Conservation (phyloP, 768 basidiomycete species). For the Tricholoma bakamatsutake region DNA sequence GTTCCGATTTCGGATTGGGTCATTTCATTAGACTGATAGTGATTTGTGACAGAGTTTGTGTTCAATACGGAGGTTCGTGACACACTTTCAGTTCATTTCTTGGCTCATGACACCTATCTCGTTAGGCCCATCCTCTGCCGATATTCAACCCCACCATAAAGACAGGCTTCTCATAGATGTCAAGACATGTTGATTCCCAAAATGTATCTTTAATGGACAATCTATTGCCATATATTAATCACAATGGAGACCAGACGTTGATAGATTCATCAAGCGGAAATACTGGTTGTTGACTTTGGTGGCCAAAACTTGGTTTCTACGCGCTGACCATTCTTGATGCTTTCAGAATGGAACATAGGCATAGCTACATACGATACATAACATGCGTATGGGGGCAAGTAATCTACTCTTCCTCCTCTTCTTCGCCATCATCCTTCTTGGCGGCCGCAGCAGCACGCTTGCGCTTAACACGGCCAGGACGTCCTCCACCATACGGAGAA, state of each 20-base stretch:
- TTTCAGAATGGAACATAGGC: slow-evolving; percentile 15
- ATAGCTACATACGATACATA: slow-evolving; percentile 17
- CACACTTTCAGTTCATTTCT: background rate
- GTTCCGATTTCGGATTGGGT: slow-evolving; percentile 22
- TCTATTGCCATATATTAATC: too few species aligned
- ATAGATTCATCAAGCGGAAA: too few species aligned
- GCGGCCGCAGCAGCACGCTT: slow-evolving; percentile 94
- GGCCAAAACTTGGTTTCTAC: too few species aligned
- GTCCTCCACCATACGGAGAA: slow-evolving; percentile 94
- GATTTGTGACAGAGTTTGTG: slow-evolving; percentile 55
- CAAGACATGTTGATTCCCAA: background rate
- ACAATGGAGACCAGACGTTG: too few species aligned
- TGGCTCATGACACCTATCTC: background rate
- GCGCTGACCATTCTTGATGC: too few species aligned
- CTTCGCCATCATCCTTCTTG: slow-evolving; percentile 86
- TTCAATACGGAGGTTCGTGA: slow-evolving; percentile 82
- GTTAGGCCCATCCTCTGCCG: slow-evolving; percentile 31
- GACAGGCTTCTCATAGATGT: slow-evolving; percentile 22
- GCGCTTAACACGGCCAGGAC: slow-evolving; percentile 95
- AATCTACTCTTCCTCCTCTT: slow-evolving; percentile 79
- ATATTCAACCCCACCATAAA: slow-evolving; percentile 26
- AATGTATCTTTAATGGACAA: background rate
- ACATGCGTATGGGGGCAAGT: slow-evolving; percentile 6
- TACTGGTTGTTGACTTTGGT: too few species aligned
- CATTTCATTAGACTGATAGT: background rate